A percentile compares a stretch with the other conserved stretches of the same genome.
phyloP scores from a whole-genome alignment of 2,329 filamentous ascomycete genomes.

The Cercospora zeae-maydis region DNA sequence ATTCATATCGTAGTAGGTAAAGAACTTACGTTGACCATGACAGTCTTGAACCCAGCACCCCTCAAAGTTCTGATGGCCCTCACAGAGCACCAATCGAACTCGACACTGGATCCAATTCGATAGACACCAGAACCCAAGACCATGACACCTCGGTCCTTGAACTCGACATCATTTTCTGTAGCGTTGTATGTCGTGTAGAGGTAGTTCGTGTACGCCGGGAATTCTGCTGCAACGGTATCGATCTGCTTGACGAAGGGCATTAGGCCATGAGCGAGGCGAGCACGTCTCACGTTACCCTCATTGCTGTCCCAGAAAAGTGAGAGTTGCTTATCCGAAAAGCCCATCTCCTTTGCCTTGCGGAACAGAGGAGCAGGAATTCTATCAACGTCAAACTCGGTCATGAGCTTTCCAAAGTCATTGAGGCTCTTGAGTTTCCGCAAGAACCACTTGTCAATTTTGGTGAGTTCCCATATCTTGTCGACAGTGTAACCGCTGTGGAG shows the following conservation, averaged over 20 bases:
- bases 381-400: constrained; percentile 67
- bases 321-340: constrained; percentile 90
- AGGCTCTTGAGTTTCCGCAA: constrained; percentile 85
- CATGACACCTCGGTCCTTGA: constrained; percentile 91
- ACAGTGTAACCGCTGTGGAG: constrained; percentile 93
- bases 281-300: constrained; percentile 79
- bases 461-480: constrained; percentile 97
- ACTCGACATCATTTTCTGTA: constrained; percentile 74
- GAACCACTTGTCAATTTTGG: constrained; percentile 99
- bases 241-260: constrained; percentile 94
- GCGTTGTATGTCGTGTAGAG: constrained; percentile 96
- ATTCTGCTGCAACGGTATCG: constrained; percentile 95
- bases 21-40: constrained; percentile 12
- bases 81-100: constrained; percentile 99
- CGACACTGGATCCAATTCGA: constrained; percentile 93
- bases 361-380: constrained; percentile 63
- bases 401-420: constrained; percentile 79
- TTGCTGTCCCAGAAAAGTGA: constrained; percentile 94
- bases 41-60: constrained; percentile 79
- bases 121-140: constrained; percentile 95
- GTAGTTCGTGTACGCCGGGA: constrained; percentile 92
- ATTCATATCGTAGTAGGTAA: neutral
- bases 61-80: constrained; percentile 87
- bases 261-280: constrained; percentile 82
- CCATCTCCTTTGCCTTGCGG: constrained; percentile 83